phyloP scores from a whole-genome alignment of 2,329 filamentous ascomycete species.

The Fusarium sp. region DNA sequence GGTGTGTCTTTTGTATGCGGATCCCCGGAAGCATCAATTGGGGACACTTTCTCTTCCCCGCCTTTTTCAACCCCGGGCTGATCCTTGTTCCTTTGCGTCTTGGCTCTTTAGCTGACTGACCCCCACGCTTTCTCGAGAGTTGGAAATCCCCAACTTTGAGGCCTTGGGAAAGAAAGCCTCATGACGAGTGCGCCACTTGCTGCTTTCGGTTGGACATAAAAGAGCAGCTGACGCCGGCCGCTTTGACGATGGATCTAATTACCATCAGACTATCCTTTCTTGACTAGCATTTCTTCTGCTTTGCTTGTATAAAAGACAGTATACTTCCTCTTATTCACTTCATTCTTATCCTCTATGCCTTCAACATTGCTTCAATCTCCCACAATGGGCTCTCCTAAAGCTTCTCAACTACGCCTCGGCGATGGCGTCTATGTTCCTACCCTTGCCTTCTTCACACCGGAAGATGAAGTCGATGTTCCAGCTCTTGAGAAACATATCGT shows the following conservation, averaged over 20 bases:
- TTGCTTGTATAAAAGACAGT: constrained; percentile 27
- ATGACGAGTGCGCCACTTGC: constrained; percentile 41
- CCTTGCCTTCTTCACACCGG: constrained; percentile 52
- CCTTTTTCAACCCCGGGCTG: constrained; percentile 21
- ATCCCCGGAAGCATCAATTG: not conserved
- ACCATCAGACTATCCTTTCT: constrained; percentile 14
- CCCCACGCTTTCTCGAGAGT: constrained; percentile 34
- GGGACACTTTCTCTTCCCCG: constrained; percentile 1
- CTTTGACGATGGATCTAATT: constrained; percentile 14
- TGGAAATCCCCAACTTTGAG: constrained; percentile 17
- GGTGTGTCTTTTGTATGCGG: constrained; percentile 18
- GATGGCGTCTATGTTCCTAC: constrained; percentile 55
- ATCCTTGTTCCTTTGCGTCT: not conserved
- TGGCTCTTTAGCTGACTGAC: constrained; percentile 21
- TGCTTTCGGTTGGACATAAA: constrained; percentile 39
- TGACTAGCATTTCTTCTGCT: constrained; percentile 10
- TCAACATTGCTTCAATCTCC: constrained; percentile 41
- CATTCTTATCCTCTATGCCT: constrained; percentile 35
- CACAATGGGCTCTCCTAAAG: constrained; percentile 46
- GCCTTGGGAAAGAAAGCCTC: constrained; percentile 37
- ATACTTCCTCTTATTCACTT: constrained; percentile 3
- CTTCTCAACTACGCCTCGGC: constrained; percentile 40
- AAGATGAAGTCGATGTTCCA: constrained; percentile 51
- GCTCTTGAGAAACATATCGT: constrained; percentile 52
- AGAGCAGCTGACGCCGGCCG: constrained; percentile 42